These are phyloP conservation scores for Acacia acuminata DNA, from an alignment of 306 rosid genomes.

Conservation along the genomic window DNA sequence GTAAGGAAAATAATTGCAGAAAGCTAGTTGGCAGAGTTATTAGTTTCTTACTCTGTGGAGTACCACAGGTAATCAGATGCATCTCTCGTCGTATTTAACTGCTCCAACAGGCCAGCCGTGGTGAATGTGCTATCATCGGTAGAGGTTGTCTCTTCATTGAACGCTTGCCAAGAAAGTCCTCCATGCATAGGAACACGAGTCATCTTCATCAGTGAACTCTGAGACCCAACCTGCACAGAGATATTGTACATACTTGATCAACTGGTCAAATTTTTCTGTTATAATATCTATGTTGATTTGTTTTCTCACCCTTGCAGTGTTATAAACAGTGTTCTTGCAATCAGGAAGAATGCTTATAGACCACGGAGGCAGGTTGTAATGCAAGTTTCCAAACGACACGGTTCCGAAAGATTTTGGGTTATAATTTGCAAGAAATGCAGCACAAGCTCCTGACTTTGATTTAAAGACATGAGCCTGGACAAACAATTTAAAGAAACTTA, in stretches of 20 bases:
- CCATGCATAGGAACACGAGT: slow-evolving; percentile 78
- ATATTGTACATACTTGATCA: slow-evolving; percentile 10
- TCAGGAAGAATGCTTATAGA: slow-evolving; percentile 98
- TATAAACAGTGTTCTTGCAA: slow-evolving; percentile 86
- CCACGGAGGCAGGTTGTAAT: slow-evolving; percentile 98
- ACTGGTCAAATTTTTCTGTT: not conserved
- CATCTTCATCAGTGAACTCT: slow-evolving; percentile 92
- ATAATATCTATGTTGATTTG: not conserved
- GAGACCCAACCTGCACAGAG: slow-evolving; percentile 74
- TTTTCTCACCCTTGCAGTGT: slow-evolving; percentile 94
- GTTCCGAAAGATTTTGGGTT: slow-evolving; percentile 69
- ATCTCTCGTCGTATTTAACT: slow-evolving; percentile 93
- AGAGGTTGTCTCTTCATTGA: slow-evolving; percentile 78
- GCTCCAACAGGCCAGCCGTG: slow-evolving; percentile 80
- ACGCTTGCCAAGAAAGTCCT: slow-evolving; percentile 83
- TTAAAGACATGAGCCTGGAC: slow-evolving; percentile 89
- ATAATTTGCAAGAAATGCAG: slow-evolving; percentile 94
- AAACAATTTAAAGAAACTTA: slow-evolving; percentile 11
- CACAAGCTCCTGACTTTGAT: slow-evolving; percentile 85
- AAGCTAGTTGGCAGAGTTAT: slow-evolving; percentile 4
- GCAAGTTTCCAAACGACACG: slow-evolving; percentile 79
- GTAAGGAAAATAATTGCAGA: not conserved
- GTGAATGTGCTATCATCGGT: slow-evolving; percentile 77
- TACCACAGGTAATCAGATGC: slow-evolving; percentile 93
- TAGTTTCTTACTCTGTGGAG: slow-evolving; percentile 84